A percentile compares a stretch with the other conserved stretches of the same genome.
Evolutionary conservation across 495 filamentous ascomycete genomes (phyloP).

Genomic region (Neohortaea acidophila): DNA sequence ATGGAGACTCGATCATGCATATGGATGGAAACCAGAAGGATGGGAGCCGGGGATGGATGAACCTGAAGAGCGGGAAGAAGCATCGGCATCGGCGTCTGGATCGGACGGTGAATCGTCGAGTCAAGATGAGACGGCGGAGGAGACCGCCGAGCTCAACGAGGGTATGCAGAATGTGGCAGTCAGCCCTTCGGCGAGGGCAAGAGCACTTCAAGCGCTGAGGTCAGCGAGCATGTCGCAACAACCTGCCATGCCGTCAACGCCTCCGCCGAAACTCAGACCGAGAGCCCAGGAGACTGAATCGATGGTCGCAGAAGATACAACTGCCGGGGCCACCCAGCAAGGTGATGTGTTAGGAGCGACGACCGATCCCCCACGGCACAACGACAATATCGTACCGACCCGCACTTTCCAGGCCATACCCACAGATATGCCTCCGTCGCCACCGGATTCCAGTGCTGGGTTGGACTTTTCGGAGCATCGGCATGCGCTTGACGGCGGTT

Average conservation of each 20-base stretch:
- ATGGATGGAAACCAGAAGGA: constrained; percentile 29
- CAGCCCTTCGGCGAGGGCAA: constrained; percentile 17
- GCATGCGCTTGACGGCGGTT: not conserved
- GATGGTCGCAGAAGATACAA: constrained; percentile 2
- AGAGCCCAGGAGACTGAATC: too few relatives aligned
- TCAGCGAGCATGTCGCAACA: constrained; percentile 33
- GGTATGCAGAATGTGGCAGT: constrained; percentile 3
- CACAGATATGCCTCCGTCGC: constrained; percentile 19
- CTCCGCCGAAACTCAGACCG: constrained; percentile 22
- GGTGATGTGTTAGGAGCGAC: not conserved
- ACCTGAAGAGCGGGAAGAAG: constrained; percentile 2
- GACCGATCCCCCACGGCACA: not conserved
- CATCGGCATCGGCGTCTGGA: not conserved
- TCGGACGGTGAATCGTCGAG: not conserved
- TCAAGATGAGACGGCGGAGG: constrained; percentile 14
- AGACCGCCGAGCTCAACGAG: constrained; percentile 10
- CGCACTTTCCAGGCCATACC: constrained; percentile 15
- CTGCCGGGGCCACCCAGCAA: not conserved
- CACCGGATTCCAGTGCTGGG: constrained; percentile 16
- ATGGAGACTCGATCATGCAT: constrained; percentile 38
- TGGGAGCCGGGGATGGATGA: constrained; percentile 17
- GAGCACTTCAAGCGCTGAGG: constrained; percentile 21
- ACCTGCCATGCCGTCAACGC: constrained; percentile 34
- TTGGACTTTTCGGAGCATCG: constrained; percentile 2
- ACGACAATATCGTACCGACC: too few relatives aligned